Base-by-base conservation (phyloP, 805 yeast species). In the Suhomyces canberraensis region DNA sequence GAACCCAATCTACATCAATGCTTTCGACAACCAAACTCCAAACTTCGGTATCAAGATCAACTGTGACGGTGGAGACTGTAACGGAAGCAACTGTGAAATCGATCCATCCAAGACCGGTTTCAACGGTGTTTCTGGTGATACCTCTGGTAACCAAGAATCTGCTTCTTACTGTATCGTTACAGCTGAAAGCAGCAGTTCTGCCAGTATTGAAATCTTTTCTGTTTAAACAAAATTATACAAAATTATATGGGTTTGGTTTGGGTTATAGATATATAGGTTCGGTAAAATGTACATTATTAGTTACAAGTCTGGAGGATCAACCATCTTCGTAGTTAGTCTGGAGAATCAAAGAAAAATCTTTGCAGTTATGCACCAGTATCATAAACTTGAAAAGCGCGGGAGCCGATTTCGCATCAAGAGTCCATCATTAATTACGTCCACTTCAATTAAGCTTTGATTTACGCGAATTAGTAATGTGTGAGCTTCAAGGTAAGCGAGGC, bases 151-250 rank as follows among this genome's bases (percentile, higher is more conserved):
- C n/a, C 59, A 54, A 5, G 50, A 56, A 25, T 86, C 81, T 46
- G 95, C 83, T 27, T 71, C 75, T n/a, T 87, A 75, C 75, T 88
- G 96, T 72, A 84, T 87, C 35, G 83, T 86, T 33, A 86, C 95
- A 30, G 95, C 87, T 24, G 61, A 64, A 30, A 72, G 77, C 48
- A 72, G 75, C 36, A 69, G 84, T 25, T 69, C 67, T 37, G 95
- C 91, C 25, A 73, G 67, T 37, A 78, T 87, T 52, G 95, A 85
- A 60, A 81, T 87, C 3, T 88, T 87, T 49, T 24, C 26, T n/a
- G 13, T 24, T n/a, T 24, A 24, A n/a, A n/a, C 13, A n/a, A n/a
- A n/a, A n/a, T n/a, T n/a, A n/a, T n/a, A n/a, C n/a, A n/a, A n/a
- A n/a, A n/a, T n/a, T n/a, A n/a, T n/a, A n/a, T n/a, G n/a, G n/a